Evolutionary conservation across 1,139 yeast species (phyloP).

Genomic region (Kluyveromyces marxianus): DNA sequence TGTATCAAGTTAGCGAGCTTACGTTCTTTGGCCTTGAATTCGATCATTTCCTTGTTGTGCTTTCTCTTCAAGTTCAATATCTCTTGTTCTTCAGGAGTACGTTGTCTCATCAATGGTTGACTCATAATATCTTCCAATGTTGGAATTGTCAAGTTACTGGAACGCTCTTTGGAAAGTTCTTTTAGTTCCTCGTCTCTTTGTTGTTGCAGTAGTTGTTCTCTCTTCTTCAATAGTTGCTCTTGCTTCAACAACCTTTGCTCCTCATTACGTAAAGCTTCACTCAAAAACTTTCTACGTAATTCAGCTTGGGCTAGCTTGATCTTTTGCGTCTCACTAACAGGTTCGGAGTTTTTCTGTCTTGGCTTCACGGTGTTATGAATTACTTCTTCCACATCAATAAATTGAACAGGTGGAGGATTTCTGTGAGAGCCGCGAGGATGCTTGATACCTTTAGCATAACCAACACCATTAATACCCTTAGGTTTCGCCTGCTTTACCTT

Average conservation of each 20-base stretch:
- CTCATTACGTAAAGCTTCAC: slow-evolving; percentile 59
- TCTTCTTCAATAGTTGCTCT: slow-evolving; percentile 31
- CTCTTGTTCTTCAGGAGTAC: slow-evolving; percentile 60
- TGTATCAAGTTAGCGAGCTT: slow-evolving; percentile 54
- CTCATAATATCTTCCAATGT: slow-evolving; percentile 62
- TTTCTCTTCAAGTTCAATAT: slow-evolving; percentile 44
- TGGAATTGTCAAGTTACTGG: slow-evolving; percentile 57
- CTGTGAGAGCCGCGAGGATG: slow-evolving; percentile 65
- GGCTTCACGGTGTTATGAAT: slow-evolving; percentile 45
- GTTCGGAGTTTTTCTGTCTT: slow-evolving; percentile 29
- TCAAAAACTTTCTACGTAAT: slow-evolving; percentile 65
- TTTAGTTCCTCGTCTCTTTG: slow-evolving; percentile 31
- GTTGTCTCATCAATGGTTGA: slow-evolving; percentile 62
- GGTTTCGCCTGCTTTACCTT: slow-evolving; percentile 43
- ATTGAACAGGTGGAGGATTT: slow-evolving; percentile 45
- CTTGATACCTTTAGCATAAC: slow-evolving; percentile 69
- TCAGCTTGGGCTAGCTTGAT: slow-evolving; percentile 54
- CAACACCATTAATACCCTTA: slow-evolving; percentile 33
- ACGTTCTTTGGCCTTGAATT: slow-evolving; percentile 37
- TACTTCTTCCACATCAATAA: slow-evolving; percentile 51
- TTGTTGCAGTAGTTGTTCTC: slow-evolving; percentile 30
- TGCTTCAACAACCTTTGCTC: slow-evolving; percentile 42
- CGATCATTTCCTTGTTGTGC: slow-evolving; percentile 42
- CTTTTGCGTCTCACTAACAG: slow-evolving; percentile 42
- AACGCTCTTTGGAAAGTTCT: slow-evolving; percentile 17